Conservation (phyloP, 179 eudicot species). For the Beta corolliflora region DNA sequence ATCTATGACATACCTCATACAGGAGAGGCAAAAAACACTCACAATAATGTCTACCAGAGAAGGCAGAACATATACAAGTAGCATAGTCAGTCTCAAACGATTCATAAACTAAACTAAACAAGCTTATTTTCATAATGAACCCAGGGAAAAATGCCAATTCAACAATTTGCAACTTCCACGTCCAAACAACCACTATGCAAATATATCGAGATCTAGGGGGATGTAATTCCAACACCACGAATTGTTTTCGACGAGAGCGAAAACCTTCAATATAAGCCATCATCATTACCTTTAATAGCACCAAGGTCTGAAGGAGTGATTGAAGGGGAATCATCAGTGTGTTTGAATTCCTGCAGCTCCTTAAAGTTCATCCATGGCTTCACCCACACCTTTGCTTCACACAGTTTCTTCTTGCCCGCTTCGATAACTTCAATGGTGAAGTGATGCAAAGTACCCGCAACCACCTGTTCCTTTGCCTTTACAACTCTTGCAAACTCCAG, state of each 20-base stretch:
- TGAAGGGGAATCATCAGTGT: constrained; percentile 58
- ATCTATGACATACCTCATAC: background rate
- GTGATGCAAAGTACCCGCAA: constrained; percentile 78
- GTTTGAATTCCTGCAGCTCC: constrained; percentile 81
- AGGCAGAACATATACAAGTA: background rate
- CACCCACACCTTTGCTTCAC: constrained; percentile 86
- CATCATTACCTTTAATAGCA: constrained; percentile 60
- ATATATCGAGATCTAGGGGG: too few relatives aligned
- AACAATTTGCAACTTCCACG: background rate
- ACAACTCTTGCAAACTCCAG: constrained; percentile 76
- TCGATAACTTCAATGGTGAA: constrained; percentile 76
- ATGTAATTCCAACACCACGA: background rate
- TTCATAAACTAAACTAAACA: background rate
- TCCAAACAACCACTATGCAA: background rate
- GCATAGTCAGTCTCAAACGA: background rate
- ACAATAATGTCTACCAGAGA: background rate
- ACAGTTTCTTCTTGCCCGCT: constrained; percentile 70
- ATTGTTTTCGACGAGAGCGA: background rate
- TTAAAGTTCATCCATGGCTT: constrained; percentile 91
- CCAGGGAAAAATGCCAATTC: background rate
- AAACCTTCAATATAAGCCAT: background rate
- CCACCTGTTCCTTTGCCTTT: constrained; percentile 73
- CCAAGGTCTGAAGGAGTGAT: constrained; percentile 74
- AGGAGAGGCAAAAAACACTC: too few relatives aligned
- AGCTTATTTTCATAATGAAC: background rate